Evolutionary conservation across 2,329 filamentous ascomycete species (phyloP), one percentile per base, ranked within the genome.

Genomic region (Penicillium sp.): DNA sequence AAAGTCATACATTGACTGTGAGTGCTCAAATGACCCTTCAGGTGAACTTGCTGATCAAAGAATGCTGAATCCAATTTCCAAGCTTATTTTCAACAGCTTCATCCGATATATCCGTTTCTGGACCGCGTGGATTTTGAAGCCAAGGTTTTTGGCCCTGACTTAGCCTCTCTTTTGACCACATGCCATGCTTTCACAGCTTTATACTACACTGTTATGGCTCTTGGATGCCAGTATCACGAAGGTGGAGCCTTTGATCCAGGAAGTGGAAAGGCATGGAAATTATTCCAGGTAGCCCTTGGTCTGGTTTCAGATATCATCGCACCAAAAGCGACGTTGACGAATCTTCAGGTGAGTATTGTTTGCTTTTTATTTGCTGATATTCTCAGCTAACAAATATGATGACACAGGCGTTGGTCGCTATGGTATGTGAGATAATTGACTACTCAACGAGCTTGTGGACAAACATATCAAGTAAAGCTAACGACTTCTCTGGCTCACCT

Each of bases 1-100:
- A n/a, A 27, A 24, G 18, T 39, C 37, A n/a, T 46, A 46, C 27
- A 37, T 37, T 42, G 55, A 26, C 29, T 36, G 51, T 32, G 29
- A 32, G 29, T 32, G 29, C 29, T 32, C 11, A 34, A 2, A 11
- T 32, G 8, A 32, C 7, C 29, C 29, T 32, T 5, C 29, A 8
- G 29, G 29, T 7, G 3, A 8, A 4, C 3, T 32, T 32, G 29
- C 29, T 32, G 11, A 32, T 11, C 29, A 32, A 8, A 3, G 7
- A 11, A 8, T 4, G 8, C 7, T 32, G 29, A 32, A 32, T 32
- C 4, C 29, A 11, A 32, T 32, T 7, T 8, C 11, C 29, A 18
- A 42, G 39, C 32, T 4, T 46, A 46, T 35, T 41, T 46, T 27
- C 27, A 46, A 40, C 24, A 46, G 28, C 28, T 46, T 32, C 37